Percentiles rank a stretch among this genome's conserved stretches.
Conservation (phyloP, 495 filamentous ascomycete species). For the Aspergillus ellipticus region DNA sequence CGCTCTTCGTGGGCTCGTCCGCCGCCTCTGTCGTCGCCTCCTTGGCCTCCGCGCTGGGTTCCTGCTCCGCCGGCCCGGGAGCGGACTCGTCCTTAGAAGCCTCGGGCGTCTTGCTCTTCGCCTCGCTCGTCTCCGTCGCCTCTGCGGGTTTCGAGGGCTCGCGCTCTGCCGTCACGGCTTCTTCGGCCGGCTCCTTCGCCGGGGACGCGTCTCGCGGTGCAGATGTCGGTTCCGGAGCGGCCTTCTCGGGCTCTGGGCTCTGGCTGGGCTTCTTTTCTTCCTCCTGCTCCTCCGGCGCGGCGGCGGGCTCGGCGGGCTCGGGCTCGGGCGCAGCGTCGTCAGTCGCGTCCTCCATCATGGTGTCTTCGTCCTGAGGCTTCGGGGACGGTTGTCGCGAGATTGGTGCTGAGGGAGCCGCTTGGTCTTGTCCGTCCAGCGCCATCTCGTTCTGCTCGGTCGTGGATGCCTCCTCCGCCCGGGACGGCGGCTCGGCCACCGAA, state of each 20-base stretch:
- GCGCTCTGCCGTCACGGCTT: slow-evolving; percentile 8
- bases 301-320: slow-evolving; percentile 1
- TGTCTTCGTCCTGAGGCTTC: slow-evolving; percentile 57
- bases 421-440: slow-evolving; percentile 38
- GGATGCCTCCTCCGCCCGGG: slow-evolving; percentile 38
- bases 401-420: slow-evolving; percentile 29
- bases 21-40: slow-evolving; percentile 20
- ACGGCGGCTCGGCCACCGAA: slow-evolving; percentile 17
- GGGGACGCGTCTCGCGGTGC: slow-evolving; percentile 18
- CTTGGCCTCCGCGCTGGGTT: slow-evolving; percentile 21
- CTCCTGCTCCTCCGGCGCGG: not conserved
- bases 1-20: slow-evolving; percentile 29
- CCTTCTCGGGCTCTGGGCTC: slow-evolving; percentile 19
- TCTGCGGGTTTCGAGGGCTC: slow-evolving; percentile 16
- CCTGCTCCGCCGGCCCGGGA: slow-evolving; percentile 15
- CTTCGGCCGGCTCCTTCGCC: slow-evolving; percentile 19
- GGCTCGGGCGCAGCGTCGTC: slow-evolving; percentile 19
- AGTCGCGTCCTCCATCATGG: slow-evolving; percentile 60
- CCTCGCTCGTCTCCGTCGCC: slow-evolving; percentile 8
- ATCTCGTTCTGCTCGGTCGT: slow-evolving; percentile 34
- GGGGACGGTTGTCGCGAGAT: slow-evolving; percentile 42
- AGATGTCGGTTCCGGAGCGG: slow-evolving; percentile 18
- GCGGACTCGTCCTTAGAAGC: slow-evolving; percentile 17
- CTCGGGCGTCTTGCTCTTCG: slow-evolving; percentile 19
- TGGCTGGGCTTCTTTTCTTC: slow-evolving; percentile 25